These are phyloP conservation scores for Aspergillus sp. DNA, from an alignment of 2,329 filamentous ascomycete genomes.

Conservation along the genomic window DNA sequence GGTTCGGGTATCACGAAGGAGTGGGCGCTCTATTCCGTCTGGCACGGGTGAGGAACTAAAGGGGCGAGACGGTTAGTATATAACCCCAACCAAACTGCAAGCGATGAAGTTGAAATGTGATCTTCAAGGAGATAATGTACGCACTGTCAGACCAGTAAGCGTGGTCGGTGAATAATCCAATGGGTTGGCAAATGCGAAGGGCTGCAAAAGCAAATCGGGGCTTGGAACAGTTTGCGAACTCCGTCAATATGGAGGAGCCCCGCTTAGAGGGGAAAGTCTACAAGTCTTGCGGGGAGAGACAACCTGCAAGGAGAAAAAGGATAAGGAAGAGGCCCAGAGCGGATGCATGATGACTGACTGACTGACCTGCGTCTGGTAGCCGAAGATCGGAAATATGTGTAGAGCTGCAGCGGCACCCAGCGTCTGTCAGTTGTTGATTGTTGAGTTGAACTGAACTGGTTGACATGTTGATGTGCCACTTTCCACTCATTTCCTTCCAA, in stretches of 20 bases:
- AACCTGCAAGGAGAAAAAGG: neutral
- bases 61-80: neutral
- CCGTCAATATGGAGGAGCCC: conserved; percentile 1
- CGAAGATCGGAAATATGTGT: neutral
- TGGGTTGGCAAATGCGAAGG: neutral
- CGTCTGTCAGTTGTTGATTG: neutral
- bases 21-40: neutral
- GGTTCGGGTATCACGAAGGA: neutral
- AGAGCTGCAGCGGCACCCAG: neutral
- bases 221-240: neutral
- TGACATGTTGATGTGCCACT: no score
- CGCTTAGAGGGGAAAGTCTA: conserved; percentile 1
- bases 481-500: neutral
- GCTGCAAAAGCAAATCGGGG: conserved; percentile 4
- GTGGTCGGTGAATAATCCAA: neutral
- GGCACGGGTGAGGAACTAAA: conserved; percentile 1
- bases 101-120: neutral
- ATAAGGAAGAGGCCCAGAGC: neutral
- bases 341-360: conserved; percentile 1
- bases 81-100: neutral
- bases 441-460: neutral
- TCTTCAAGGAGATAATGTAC: neutral
- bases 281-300: neutral
- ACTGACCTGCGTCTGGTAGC: neutral
- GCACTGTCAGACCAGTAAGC: neutral